phyloP scores from a whole-genome alignment of 2,329 filamentous ascomycete species.

The Colletotrichum sp. region DNA sequence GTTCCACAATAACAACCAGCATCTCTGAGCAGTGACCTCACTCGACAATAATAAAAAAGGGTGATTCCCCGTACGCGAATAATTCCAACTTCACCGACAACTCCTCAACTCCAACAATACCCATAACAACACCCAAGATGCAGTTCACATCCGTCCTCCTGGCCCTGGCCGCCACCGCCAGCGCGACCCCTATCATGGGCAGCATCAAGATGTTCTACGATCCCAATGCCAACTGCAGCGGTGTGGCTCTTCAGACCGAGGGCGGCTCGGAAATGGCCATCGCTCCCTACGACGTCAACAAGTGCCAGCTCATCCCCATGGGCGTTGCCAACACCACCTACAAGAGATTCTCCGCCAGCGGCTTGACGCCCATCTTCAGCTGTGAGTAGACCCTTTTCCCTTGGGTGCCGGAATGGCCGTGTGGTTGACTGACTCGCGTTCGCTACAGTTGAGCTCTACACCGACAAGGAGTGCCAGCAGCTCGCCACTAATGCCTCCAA shows the following conservation, averaged over 20 bases:
- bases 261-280: no score
- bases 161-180: neutral
- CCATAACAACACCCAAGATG: neutral
- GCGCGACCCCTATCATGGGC: conserved; percentile 1
- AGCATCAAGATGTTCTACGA: conserved; percentile 16
- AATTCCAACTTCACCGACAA: neutral
- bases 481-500: conserved; percentile 4
- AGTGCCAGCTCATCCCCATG: neutral
- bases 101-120: neutral
- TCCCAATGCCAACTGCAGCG: neutral
- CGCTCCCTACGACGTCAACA: no score
- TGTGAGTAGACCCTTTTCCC: neutral
- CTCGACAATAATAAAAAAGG: neutral
- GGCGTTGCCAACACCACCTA: neutral
- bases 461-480: neutral
- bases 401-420: neutral
- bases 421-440: neutral
- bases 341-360: conserved; percentile 2
- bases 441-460: conserved; percentile 3
- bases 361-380: neutral
- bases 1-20: neutral
- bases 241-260: neutral
- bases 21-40: neutral
- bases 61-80: neutral
- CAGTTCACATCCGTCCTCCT: neutral